Percentiles rank a stretch among this genome's conserved stretches.
Conservation (phyloP, 306 rosid species). For the Mimosa bimucronata region DNA sequence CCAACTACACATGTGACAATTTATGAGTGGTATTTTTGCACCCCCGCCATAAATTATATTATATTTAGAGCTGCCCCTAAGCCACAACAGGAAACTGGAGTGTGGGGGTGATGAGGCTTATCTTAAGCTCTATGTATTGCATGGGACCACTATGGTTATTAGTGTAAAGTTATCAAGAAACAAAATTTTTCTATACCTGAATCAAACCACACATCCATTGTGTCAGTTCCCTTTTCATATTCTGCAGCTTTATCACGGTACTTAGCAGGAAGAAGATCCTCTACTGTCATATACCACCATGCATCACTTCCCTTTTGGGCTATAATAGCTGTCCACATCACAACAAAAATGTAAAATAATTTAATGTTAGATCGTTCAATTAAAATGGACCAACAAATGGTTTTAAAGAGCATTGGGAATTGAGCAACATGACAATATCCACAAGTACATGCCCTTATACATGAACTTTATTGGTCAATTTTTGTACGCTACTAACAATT, state of each 20-base stretch:
- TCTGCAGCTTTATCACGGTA: conserved; percentile 84
- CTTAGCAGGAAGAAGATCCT: conserved; percentile 85
- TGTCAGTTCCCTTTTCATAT: conserved; percentile 95
- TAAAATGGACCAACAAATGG: conserved; percentile 21
- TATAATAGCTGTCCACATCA: conserved; percentile 66
- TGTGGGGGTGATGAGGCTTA: not conserved
- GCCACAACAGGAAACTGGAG: conserved; percentile 20
- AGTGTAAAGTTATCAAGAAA: conserved; percentile 11
- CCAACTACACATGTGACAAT: too few relatives aligned
- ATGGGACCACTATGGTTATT: not conserved
- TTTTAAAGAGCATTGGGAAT: conserved; percentile 3
- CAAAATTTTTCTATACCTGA: conserved; percentile 64
- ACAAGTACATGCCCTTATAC: conserved; percentile 13
- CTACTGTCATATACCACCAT: conserved; percentile 97
- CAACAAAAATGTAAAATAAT: conserved; percentile 37
- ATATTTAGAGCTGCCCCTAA: not conserved
- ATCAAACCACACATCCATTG: conserved; percentile 99
- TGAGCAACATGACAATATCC: conserved; percentile 27
- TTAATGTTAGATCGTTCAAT: conserved; percentile 23
- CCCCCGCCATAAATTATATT: not conserved
- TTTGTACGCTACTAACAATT: not conserved
- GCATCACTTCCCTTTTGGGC: conserved; percentile 98
- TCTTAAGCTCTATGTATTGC: conserved; percentile 1
- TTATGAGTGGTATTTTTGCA: too few relatives aligned
- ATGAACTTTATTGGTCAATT: conserved; percentile 18